phyloP scores from a whole-genome alignment of 2,329 filamentous ascomycete genomes.

The Pseudocercospora cruenta region DNA sequence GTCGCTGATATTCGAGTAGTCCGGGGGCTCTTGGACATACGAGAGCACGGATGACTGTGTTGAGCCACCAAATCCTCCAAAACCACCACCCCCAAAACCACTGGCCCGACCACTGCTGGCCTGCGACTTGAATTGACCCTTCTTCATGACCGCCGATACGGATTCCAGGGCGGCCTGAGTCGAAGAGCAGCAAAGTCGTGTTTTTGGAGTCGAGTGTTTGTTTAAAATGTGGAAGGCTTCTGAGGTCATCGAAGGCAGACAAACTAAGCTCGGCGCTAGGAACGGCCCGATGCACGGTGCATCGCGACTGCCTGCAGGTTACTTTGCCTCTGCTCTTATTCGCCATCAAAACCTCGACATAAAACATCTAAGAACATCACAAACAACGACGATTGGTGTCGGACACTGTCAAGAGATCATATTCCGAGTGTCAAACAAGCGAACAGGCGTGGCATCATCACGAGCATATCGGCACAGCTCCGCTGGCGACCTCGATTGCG shows the following conservation, averaged over 20 bases:
- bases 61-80: slow-evolving; percentile 43
- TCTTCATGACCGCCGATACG: slow-evolving; percentile 53
- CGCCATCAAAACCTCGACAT: background rate
- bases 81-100: slow-evolving; percentile 39
- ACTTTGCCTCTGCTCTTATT: background rate
- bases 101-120: slow-evolving; percentile 65
- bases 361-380: too few relatives aligned
- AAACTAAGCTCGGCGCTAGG: background rate
- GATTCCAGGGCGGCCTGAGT: too few relatives aligned
- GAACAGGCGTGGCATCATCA: too few relatives aligned
- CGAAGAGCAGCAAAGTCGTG: background rate
- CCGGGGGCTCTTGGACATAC: slow-evolving; percentile 83
- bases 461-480: background rate
- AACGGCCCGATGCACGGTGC: background rate
- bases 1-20: slow-evolving; percentile 76
- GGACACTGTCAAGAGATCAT: too few relatives aligned
- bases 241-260: background rate
- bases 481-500: too few relatives aligned
- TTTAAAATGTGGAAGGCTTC: background rate
- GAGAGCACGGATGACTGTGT: slow-evolving; percentile 68
- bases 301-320: background rate
- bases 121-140: slow-evolving; percentile 63
- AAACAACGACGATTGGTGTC: too few relatives aligned
- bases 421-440: too few relatives aligned
- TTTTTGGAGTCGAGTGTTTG: background rate